These are phyloP conservation scores for Globisporangium polare DNA, from an alignment of 352 stramenopile species.

Conservation along the genomic window DNA sequence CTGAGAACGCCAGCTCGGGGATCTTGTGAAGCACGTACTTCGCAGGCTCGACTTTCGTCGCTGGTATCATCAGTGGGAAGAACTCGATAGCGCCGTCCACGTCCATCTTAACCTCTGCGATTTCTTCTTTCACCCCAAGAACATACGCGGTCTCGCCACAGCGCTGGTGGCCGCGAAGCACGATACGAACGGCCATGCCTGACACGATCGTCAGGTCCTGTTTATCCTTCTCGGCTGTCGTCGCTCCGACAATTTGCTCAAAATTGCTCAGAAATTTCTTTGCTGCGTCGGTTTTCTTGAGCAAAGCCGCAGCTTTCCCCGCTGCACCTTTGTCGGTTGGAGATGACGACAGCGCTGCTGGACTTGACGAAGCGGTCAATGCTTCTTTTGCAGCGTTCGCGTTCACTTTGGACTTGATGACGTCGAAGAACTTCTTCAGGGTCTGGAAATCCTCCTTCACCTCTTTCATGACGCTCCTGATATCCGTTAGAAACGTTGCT, in stretches of 20 bases:
- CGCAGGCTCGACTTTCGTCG: conserved; percentile 46
- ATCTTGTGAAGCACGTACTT: conserved; percentile 60
- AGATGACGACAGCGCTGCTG: conserved; percentile 9
- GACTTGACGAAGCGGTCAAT: conserved; percentile 5
- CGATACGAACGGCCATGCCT: conserved; percentile 63
- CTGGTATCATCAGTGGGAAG: conserved; percentile 56
- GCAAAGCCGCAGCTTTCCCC: conserved; percentile 17
- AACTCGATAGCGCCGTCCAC: conserved; percentile 79
- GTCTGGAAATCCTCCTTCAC: conserved; percentile 68
- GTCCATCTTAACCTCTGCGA: conserved; percentile 80
- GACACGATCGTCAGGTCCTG: conserved; percentile 31
- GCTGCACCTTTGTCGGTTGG: neutral
- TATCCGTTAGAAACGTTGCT: conserved; percentile 66
- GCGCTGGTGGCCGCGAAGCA: conserved; percentile 69
- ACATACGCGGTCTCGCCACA: conserved; percentile 79
- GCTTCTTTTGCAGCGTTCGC: conserved; percentile 25
- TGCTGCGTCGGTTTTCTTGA: conserved; percentile 42
- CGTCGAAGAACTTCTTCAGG: conserved; percentile 54
- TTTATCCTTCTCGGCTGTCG: conserved; percentile 34
- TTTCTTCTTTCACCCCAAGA: conserved; percentile 49
- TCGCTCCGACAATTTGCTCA: conserved; percentile 46
- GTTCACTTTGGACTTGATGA: conserved; percentile 56
- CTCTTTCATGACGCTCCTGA: conserved; percentile 56
- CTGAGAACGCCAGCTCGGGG: conserved; percentile 58
- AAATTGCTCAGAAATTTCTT: conserved; percentile 58